phyloP scores from a whole-genome alignment of 129 eudicot species.

The Ambrosia trifida region DNA sequence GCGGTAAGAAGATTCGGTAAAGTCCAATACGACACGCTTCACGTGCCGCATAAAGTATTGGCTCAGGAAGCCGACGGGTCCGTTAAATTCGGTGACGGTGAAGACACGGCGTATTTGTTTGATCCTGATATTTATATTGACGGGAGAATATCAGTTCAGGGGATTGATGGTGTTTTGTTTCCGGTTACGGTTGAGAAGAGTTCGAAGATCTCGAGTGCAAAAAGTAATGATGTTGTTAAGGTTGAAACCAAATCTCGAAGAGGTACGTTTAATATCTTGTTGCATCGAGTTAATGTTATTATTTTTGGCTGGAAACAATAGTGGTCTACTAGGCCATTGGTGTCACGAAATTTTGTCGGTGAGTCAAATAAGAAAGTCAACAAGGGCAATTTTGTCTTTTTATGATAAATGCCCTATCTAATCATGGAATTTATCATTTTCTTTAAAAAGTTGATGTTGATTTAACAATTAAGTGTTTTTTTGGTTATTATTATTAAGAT shows the following conservation, averaged over 20 bases:
- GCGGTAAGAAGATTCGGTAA: constrained; percentile 69
- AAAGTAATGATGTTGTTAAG: not conserved
- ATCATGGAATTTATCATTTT: not conserved
- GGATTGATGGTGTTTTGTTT: constrained; percentile 60
- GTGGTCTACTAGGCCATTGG: not conserved
- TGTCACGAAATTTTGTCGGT: not conserved
- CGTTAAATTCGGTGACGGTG: constrained; percentile 59
- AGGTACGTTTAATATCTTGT: not conserved
- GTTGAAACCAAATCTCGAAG: not conserved
- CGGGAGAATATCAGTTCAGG: constrained; percentile 33
- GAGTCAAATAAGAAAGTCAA: not conserved
- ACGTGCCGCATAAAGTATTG: constrained; percentile 51
- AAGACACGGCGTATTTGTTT: constrained; percentile 57
- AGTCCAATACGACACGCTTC: constrained; percentile 46
- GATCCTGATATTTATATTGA: constrained; percentile 77
- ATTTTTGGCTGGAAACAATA: not conserved
- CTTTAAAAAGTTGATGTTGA: not conserved
- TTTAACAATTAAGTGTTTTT: not conserved
- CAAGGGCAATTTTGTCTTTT: not conserved
- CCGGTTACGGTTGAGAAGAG: constrained; percentile 20
- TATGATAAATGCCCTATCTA: not conserved
- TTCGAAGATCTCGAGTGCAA: not conserved
- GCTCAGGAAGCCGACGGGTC: constrained; percentile 82
- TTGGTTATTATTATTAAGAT: not conserved
- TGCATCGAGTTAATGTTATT: not conserved